These are phyloP conservation scores for Naganishia albida DNA, from an alignment of 1,284 basidiomycete genomes.

Conservation along the genomic window DNA sequence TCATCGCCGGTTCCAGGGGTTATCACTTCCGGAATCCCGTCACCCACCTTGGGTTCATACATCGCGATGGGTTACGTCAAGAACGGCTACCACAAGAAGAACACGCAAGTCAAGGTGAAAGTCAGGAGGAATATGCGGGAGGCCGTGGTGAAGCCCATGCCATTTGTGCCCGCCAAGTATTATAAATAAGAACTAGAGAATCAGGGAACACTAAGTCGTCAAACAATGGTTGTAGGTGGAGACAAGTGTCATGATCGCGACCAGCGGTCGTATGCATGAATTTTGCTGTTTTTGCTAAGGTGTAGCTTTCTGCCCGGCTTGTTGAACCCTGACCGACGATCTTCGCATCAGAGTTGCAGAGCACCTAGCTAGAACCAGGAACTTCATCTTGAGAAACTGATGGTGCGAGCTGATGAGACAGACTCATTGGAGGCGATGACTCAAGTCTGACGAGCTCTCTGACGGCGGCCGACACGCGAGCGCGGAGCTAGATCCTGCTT, in stretches of 20 bases:
- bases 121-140: slow-evolving; percentile 54
- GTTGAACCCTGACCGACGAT: too few species aligned
- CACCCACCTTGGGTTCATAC: slow-evolving; percentile 84
- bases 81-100: slow-evolving; percentile 84
- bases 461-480: slow-evolving; percentile 20
- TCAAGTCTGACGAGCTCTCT: not conserved
- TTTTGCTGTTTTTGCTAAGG: too few species aligned
- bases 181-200: slow-evolving; percentile 37
- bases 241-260: not conserved
- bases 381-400: too few species aligned
- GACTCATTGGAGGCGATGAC: too few species aligned
- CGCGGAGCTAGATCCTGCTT: slow-evolving; percentile 17
- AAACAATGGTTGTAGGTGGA: slow-evolving; percentile 4
- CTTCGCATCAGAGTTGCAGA: too few species aligned
- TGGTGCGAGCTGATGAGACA: too few species aligned
- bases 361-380: too few species aligned
- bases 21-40: slow-evolving; percentile 94
- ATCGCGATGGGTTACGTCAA: slow-evolving; percentile 94
- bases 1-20: slow-evolving; percentile 56
- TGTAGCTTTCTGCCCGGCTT: too few species aligned
- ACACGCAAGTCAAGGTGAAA: slow-evolving; percentile 63
- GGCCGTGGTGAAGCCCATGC: slow-evolving; percentile 51
- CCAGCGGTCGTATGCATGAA: too few species aligned
- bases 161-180: slow-evolving; percentile 55
- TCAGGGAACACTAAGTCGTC: not conserved